Evolutionary conservation across 2,329 filamentous ascomycete species (phyloP).

Genomic region (Apiospora marii): DNA sequence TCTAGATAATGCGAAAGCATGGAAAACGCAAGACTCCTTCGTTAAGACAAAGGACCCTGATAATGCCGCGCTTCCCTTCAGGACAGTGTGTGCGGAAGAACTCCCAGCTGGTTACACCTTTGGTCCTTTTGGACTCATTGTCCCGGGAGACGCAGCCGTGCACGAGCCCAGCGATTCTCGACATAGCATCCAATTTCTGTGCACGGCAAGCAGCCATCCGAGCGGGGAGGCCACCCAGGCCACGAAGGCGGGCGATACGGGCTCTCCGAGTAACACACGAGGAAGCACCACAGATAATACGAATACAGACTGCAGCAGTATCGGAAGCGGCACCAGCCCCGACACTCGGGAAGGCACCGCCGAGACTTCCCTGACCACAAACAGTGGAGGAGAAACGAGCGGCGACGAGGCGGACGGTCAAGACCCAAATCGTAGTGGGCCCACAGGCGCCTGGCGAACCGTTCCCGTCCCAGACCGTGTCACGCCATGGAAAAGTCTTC

Average conservation of each 20-base stretch:
- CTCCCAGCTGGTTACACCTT: slow-evolving; percentile 20
- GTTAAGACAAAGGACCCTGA: slow-evolving; percentile 17
- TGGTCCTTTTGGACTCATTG: slow-evolving; percentile 11
- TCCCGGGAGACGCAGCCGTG: slow-evolving; percentile 10
- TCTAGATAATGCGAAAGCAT: slow-evolving; percentile 20
- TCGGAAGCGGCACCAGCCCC: slow-evolving; percentile 17
- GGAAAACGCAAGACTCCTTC: slow-evolving; percentile 14
- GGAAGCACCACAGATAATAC: slow-evolving; percentile 9
- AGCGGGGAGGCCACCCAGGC: neutral
- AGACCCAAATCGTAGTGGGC: neutral
- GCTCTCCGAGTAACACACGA: neutral
- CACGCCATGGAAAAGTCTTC: neutral
- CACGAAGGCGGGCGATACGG: slow-evolving; percentile 8
- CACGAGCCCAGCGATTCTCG: slow-evolving; percentile 7
- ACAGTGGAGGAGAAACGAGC: slow-evolving; percentile 12
- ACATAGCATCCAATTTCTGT: slow-evolving; percentile 9
- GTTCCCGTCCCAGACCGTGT: neutral
- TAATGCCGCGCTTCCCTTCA: slow-evolving; percentile 4
- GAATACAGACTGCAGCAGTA: slow-evolving; percentile 8
- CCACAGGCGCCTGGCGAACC: neutral
- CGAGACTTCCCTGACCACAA: slow-evolving; percentile 9
- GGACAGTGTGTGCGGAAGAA: slow-evolving; percentile 1
- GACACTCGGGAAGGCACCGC: slow-evolving; percentile 11
- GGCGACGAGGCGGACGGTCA: slow-evolving; percentile 8
- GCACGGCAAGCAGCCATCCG: neutral